These are phyloP conservation scores for Alternaria postmessia DNA, from an alignment of 2,329 filamentous ascomycete species.

Conservation along the genomic window DNA sequence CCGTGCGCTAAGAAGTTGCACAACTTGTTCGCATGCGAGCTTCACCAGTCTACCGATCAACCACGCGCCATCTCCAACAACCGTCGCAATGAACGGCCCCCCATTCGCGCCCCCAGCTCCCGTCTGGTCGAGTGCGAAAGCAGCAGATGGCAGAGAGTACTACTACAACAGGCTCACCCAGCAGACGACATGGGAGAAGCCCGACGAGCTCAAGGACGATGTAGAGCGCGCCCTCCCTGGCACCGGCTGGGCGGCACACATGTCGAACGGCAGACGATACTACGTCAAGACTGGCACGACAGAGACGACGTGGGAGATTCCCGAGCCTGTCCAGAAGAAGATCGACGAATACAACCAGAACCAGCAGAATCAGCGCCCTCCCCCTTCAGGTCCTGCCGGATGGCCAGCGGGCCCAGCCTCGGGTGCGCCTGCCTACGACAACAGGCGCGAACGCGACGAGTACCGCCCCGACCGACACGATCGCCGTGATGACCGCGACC, in stretches of 20 bases:
- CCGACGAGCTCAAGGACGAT: conserved; percentile 83
- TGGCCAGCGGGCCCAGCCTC: conserved; percentile 67
- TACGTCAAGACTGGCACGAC: conserved; percentile 93
- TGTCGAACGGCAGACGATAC: conserved; percentile 87
- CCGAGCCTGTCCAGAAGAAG: conserved; percentile 73
- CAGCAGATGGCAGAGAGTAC: conserved; percentile 83
- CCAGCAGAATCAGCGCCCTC: conserved; percentile 53
- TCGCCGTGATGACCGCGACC: conserved; percentile 25
- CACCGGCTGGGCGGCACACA: conserved; percentile 87
- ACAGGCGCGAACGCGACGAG: conserved; percentile 42
- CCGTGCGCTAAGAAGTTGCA: conserved; percentile 10
- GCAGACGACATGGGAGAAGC: conserved; percentile 93
- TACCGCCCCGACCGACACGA: conserved; percentile 40
- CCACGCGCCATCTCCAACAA: conserved; percentile 11
- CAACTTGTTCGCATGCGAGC: conserved; percentile 8
- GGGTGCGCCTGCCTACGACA: conserved; percentile 52
- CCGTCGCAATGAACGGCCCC: conserved; percentile 64
- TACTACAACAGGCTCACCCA: conserved; percentile 91
- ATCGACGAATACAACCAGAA: conserved; percentile 75
- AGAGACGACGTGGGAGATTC: conserved; percentile 94
- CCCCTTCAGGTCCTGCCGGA: conserved; percentile 52
- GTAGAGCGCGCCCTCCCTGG: conserved; percentile 83
- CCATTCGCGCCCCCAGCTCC: conserved; percentile 51
- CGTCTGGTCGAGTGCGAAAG: conserved; percentile 82
- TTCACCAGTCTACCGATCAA: conserved; percentile 7